phyloP scores from a whole-genome alignment of 2,329 filamentous ascomycete genomes.

The Fusarium foetens region DNA sequence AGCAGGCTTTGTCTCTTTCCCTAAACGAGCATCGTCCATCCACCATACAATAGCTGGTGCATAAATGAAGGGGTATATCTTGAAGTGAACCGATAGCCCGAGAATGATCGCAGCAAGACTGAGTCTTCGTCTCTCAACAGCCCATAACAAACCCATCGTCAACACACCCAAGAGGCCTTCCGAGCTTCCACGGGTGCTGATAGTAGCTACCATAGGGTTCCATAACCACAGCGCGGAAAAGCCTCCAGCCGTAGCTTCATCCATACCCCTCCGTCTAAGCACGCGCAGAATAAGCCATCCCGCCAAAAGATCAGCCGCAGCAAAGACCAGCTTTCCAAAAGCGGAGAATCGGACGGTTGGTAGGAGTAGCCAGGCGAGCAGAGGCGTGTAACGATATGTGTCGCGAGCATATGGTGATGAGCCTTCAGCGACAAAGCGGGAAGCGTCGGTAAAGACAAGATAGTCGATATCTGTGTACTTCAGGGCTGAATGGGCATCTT shows the following conservation, averaged over 20 bases:
- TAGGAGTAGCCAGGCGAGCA: constrained; percentile 89
- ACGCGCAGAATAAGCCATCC: constrained; percentile 75
- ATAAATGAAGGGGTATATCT: constrained; percentile 99
- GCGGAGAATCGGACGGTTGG: constrained; percentile 81
- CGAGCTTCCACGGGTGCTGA: constrained; percentile 93
- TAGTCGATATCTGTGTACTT: constrained; percentile 99
- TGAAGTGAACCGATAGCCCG: constrained; percentile 91
- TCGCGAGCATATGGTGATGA: constrained; percentile 86
- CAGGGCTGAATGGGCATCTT: constrained; percentile 89
- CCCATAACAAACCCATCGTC: constrained; percentile 85
- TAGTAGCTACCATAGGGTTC: constrained; percentile 98
- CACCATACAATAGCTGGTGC: constrained; percentile 83
- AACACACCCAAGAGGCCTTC: constrained; percentile 90
- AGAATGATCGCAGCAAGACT: constrained; percentile 77
- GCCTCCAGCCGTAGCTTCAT: constrained; percentile 67
- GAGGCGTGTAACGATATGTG: constrained; percentile 95
- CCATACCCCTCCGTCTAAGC: constrained; percentile 57
- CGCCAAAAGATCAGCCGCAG: constrained; percentile 81
- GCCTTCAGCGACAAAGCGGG: constrained; percentile 76
- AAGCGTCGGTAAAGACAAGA: constrained; percentile 95
- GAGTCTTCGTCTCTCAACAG: constrained; percentile 72
- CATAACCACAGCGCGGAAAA: constrained; percentile 92
- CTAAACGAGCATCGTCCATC: constrained; percentile 70
- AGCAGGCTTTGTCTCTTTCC: constrained; percentile 14
- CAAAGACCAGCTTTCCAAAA: constrained; percentile 89